Base-by-base conservation (phyloP, 495 filamentous ascomycete genomes). In the Cladorrhinum samala region DNA sequence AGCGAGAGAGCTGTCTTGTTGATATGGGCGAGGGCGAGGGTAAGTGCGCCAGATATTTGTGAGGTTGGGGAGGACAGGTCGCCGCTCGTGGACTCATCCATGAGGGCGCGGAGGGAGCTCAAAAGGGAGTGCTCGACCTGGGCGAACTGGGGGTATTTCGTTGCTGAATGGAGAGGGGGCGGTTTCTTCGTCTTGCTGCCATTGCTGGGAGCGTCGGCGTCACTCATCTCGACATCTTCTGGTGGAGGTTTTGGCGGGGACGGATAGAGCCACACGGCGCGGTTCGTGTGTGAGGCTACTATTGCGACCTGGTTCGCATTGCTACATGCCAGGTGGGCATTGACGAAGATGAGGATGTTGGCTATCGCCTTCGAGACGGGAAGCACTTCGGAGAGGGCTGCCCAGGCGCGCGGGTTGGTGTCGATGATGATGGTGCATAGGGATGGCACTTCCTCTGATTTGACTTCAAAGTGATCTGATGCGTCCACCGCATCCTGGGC, bases 371-470 rank as follows among this genome's bases (percentile, higher is more conserved):
- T 85, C 49, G 86, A 83, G 55, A 97, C 79, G 25, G 93, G 81
- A n/a, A 98, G 86, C 3, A 79, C 82, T 54, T 83, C 68, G 57
- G 81, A 69, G 52, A 97, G 80, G 44, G 87, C 76, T 3, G 87
- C 83, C 93, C 93, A 98, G 65, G 93, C 90, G 59, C 87, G 87
- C 1, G 93, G 94, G 65, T 97, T 97, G 39, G 93, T 96, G 73
- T 98, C 93, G 73, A 98, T 78, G 68, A 98, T 80, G 63, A 98
- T 83, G 54, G 88, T 87, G 47, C 95, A 81, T 38, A 98, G 83
- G 24, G 93, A 95, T 0, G 94, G 90, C 3, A 87, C 73, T 44
- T 84, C 83, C 51, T 82, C 85, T 19, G 80, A 71, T 36, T 77
- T 73, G 51, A 77, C 76, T 60, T 84, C 84, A 61, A 88, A 88